Conservation (phyloP, 176 grass and related monocot genomes). For the Leersia perrieri region DNA sequence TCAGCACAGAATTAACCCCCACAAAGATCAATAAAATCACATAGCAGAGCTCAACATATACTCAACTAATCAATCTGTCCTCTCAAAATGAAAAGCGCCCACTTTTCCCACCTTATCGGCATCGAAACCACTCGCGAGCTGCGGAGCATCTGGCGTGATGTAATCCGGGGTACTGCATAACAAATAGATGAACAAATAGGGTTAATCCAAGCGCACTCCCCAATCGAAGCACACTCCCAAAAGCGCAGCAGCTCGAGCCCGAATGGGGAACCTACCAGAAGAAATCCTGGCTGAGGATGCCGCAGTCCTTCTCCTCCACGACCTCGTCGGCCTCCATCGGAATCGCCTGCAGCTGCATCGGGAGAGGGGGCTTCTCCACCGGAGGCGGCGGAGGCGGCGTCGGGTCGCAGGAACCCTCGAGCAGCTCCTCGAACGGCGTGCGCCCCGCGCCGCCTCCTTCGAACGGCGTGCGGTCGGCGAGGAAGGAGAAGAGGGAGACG, state of each 20-base stretch:
- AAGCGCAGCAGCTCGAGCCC: background rate
- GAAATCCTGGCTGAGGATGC: conserved; percentile 96
- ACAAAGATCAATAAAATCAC: background rate
- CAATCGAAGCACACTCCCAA: too few relatives aligned
- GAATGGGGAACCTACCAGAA: conserved; percentile 60
- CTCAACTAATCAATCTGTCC: background rate
- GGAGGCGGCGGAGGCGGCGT: background rate
- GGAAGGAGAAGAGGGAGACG: conserved; percentile 49
- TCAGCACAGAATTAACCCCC: background rate
- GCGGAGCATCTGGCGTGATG: conserved; percentile 77
- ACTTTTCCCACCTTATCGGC: conserved; percentile 54
- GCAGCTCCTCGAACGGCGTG: conserved; percentile 57
- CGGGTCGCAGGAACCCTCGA: conserved; percentile 28
- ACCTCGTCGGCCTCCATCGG: conserved; percentile 43
- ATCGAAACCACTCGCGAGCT: conserved; percentile 46
- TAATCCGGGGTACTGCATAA: conserved; percentile 84
- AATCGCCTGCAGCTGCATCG: background rate
- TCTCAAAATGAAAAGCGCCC: background rate
- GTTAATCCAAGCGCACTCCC: background rate
- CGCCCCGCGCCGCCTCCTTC: background rate
- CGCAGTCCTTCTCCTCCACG: conserved; percentile 64
- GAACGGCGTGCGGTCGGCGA: background rate
- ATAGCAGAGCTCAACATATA: background rate
- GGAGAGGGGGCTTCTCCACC: background rate
- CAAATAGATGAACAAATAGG: background rate